These are phyloP conservation scores for Neonectria faginata DNA, from an alignment of 2,329 filamentous ascomycete species.

Conservation along the genomic window DNA sequence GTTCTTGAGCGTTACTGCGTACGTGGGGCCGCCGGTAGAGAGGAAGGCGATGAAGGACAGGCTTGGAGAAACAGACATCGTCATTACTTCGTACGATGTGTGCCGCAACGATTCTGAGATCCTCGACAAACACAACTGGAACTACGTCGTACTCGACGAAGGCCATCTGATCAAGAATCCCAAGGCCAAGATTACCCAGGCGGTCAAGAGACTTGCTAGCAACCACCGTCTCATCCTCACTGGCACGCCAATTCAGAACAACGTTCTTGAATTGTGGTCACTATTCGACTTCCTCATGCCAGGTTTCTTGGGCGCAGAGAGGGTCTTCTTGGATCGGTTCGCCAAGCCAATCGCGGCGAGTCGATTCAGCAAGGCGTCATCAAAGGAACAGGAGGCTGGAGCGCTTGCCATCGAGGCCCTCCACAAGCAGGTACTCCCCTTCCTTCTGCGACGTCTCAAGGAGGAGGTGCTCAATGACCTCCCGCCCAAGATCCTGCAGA, in stretches of 20 bases:
- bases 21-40: slow-evolving; percentile 89
- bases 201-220: slow-evolving; percentile 88
- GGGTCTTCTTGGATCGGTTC: slow-evolving; percentile 95
- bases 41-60: slow-evolving; percentile 76
- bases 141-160: slow-evolving; percentile 97
- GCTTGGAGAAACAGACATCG: slow-evolving; percentile 85
- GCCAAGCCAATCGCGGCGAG: slow-evolving; percentile 95
- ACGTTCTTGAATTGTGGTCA: slow-evolving; percentile 96
- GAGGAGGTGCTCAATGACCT: slow-evolving; percentile 97
- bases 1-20: slow-evolving; percentile 89
- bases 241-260: slow-evolving; percentile 97
- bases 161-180: slow-evolving; percentile 99
- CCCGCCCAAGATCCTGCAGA: slow-evolving; percentile 97
- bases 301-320: slow-evolving; percentile 92
- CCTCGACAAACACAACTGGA: slow-evolving; percentile 88
- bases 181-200: slow-evolving; percentile 93
- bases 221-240: slow-evolving; percentile 97
- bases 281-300: slow-evolving; percentile 99
- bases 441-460: slow-evolving; percentile 94
- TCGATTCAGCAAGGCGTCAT: slow-evolving; percentile 95
- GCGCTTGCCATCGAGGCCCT: slow-evolving; percentile 97
- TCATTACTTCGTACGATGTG: slow-evolving; percentile 98
- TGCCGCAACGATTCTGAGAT: slow-evolving; percentile 95
- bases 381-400: slow-evolving; percentile 97
- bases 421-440: slow-evolving; percentile 97